Percentiles rank a stretch among this genome's conserved stretches.
Evolutionary conservation across 2,329 filamentous ascomycete genomes (phyloP).

Genomic region (Pseudopyrenochaeta lycopersici): DNA sequence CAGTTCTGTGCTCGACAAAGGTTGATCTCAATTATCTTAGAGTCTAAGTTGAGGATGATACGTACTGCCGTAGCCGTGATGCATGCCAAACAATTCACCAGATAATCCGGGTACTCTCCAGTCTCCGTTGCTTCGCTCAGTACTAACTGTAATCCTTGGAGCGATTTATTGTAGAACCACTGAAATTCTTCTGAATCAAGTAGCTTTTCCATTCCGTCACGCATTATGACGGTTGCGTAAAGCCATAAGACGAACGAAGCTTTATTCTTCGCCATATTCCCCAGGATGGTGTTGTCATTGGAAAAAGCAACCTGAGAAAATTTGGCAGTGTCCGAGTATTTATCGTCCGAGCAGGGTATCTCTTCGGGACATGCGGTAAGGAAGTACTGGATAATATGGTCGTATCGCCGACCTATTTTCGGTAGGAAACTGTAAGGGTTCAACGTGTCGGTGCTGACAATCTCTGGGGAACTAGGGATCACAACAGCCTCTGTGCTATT

Average conservation of each 20-base stretch:
- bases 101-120: slow-evolving; percentile 18
- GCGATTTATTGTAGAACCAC: slow-evolving; percentile 23
- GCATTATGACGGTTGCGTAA: slow-evolving; percentile 26
- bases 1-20: not conserved
- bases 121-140: slow-evolving; percentile 16
- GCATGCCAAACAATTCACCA: slow-evolving; percentile 24
- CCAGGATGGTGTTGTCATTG: slow-evolving; percentile 28
- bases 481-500: not conserved
- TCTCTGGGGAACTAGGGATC: slow-evolving; percentile 4
- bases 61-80: slow-evolving; percentile 33
- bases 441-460: slow-evolving; percentile 1
- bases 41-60: not conserved
- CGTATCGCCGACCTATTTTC: slow-evolving; percentile 26
- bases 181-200: slow-evolving; percentile 21
- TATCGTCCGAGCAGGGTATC: slow-evolving; percentile 29
- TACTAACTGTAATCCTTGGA: slow-evolving; percentile 22
- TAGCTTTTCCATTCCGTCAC: slow-evolving; percentile 19
- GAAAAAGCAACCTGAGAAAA: slow-evolving; percentile 12
- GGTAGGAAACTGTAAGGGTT: slow-evolving; percentile 32
- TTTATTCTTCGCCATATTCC: slow-evolving; percentile 25
- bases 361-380: slow-evolving; percentile 30
- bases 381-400: slow-evolving; percentile 33
- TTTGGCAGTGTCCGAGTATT: slow-evolving; percentile 24
- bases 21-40: not conserved
- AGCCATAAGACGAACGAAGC: slow-evolving; percentile 31